These are phyloP conservation scores for Lecanoromycetidae sp. DNA, from an alignment of 2,329 filamentous ascomycete genomes.

Conservation along the genomic window DNA sequence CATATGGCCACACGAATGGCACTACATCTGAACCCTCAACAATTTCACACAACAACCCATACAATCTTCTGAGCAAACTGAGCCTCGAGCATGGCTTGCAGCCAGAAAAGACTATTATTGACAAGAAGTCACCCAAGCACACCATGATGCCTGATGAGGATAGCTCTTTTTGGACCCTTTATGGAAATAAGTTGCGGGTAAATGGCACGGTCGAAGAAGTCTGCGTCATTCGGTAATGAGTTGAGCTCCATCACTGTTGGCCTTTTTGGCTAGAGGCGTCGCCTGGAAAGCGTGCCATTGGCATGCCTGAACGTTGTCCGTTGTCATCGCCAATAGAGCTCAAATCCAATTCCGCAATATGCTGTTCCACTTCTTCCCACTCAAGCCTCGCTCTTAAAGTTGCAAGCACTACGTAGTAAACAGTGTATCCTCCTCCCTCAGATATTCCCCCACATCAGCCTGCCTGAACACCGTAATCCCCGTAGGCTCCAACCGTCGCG, in stretches of 20 bases:
- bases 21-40: background rate
- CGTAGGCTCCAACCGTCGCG: constrained; percentile 75
- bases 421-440: constrained; percentile 64
- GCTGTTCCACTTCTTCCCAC: background rate
- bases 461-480: constrained; percentile 82
- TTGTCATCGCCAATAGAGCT: too few species aligned
- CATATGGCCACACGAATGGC: background rate
- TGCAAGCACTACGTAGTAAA: constrained; percentile 42
- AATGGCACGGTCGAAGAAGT: constrained; percentile 48
- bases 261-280: background rate
- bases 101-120: too few species aligned
- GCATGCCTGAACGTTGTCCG: too few species aligned
- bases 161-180: constrained; percentile 44
- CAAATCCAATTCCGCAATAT: background rate
- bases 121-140: background rate
- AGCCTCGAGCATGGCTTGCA: background rate
- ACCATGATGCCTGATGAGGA: constrained; percentile 39
- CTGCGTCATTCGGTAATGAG: constrained; percentile 25
- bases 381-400: background rate
- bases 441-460: constrained; percentile 86
- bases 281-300: background rate
- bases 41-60: constrained; percentile 1
- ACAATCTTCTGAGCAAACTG: background rate
- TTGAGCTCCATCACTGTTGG: too few species aligned
- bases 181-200: constrained; percentile 47